Base-by-base conservation (phyloP, 164 flowering plant species). In the Pachysandra terminalis region DNA sequence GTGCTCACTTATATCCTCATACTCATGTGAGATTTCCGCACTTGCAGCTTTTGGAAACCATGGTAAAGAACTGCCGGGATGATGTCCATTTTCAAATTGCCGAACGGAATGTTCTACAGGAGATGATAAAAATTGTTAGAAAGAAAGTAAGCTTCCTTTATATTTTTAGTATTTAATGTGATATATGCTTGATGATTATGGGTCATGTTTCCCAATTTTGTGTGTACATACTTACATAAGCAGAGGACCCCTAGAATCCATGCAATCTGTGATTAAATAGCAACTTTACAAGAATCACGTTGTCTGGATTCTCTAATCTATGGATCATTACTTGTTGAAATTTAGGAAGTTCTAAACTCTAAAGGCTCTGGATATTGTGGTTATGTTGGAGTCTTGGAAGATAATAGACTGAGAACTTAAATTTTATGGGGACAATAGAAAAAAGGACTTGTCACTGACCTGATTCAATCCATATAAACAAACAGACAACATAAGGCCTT, bases 21-120 rank as follows among this genome's bases (percentile, higher is more conserved):
- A 23, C 49, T 35, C 52, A 27, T 19, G 13, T 10, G 16, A 9
- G 32, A 19, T 35, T 13, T 37, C 19, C 48, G 56, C 21, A 40
- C 65, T 54, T 77, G 77, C 77, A 90, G 96, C 88, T 90, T 63
- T 69, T 90, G 79, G 96, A 90, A 79, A 88, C 96, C 14, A 82
- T 90, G 90, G 86, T 86, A 45, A 87, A 90, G 82, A 90, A 90
- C 73, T 90, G 96, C 61, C 90, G 93, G 37, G 90, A 90, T 56
- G 74, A 68, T 73, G 83, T 90, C 27, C 93, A 90, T 78, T 78
- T 80, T 69, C 91, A 87, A 76, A 84, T 90, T 68, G 86, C 81
- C 15, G 96, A 90, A 61, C 75, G 78, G 63, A 80, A 85, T 73
- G 68, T 90, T 64, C 67, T 88, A 22, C 87, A 76, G 65, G 93